phyloP scores from a whole-genome alignment of 2,329 filamentous ascomycete genomes.

The Beauveria pseudobassiana region DNA sequence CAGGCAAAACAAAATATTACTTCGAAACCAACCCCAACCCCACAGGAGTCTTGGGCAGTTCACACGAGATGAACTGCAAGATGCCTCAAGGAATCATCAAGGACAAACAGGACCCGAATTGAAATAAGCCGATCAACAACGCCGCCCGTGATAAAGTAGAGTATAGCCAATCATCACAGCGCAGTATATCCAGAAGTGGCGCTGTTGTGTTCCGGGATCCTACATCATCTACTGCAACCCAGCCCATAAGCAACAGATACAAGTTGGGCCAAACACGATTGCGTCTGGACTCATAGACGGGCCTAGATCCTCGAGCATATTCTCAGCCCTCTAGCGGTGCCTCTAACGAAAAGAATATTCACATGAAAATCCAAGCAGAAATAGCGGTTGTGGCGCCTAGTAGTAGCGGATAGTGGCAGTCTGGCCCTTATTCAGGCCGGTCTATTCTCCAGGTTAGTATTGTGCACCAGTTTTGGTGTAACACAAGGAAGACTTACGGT shows the following conservation, averaged over 20 bases:
- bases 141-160: background rate
- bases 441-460: slow-evolving; percentile 28
- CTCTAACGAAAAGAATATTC: slow-evolving; percentile 9
- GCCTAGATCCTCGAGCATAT: background rate
- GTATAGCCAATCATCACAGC: slow-evolving; percentile 1
- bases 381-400: slow-evolving; percentile 20
- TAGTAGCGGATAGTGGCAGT: slow-evolving; percentile 38
- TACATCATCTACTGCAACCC: background rate
- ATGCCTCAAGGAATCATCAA: background rate
- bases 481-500: slow-evolving; percentile 55
- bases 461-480: background rate
- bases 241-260: background rate
- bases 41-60: slow-evolving; percentile 2
- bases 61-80: background rate
- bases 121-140: background rate
- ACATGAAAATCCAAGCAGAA: slow-evolving; percentile 20
- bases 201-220: background rate
- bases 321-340: background rate
- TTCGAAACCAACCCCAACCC: background rate
- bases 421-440: slow-evolving; percentile 33
- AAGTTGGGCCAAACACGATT: background rate
- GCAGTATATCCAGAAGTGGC: slow-evolving; percentile 11
- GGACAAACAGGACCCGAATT: background rate
- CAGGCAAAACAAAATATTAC: slow-evolving; percentile 7
- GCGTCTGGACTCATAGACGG: background rate